Evolutionary conservation across 768 basidiomycete genomes (phyloP).

Genomic region (Polyporus arcularius): DNA sequence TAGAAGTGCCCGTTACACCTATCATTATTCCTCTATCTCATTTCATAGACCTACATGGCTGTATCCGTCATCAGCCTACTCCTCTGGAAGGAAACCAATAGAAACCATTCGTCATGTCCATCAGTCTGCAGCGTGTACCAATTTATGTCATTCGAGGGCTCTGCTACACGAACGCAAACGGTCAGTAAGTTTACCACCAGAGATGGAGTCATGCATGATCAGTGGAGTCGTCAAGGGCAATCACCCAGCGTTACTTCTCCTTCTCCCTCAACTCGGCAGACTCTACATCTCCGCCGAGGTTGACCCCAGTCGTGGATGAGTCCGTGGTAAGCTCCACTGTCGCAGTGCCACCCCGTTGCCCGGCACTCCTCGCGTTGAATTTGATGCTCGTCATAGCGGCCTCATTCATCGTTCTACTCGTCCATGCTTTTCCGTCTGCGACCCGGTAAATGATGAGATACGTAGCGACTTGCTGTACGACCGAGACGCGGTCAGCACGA

Average conservation of each 20-base stretch:
- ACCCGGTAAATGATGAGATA: conserved; percentile 30
- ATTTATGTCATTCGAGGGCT: no score
- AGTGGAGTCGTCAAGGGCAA: neutral
- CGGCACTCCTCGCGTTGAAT: neutral
- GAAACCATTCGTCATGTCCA: no score
- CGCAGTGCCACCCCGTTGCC: neutral
- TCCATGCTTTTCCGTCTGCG: conserved; percentile 25
- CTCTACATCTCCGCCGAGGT: neutral
- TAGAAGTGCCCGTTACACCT: no score
- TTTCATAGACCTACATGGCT: no score
- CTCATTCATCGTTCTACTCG: conserved; percentile 11
- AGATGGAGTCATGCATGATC: neutral
- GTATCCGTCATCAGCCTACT: no score
- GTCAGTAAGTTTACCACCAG: neutral
- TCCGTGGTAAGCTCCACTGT: neutral
- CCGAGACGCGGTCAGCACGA: neutral
- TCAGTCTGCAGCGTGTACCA: no score
- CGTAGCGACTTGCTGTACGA: conserved; percentile 17
- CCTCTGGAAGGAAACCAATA: no score
- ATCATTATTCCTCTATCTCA: no score
- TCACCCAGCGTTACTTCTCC: neutral
- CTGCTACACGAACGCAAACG: neutral
- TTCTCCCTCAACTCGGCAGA: neutral
- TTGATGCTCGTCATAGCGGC: conserved; percentile 9
- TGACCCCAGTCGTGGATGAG: neutral